Evolutionary conservation across 331 rosid genomes (phyloP), one percentile per base, ranked within the genome.

Genomic region (Pyracantha coccinea): DNA sequence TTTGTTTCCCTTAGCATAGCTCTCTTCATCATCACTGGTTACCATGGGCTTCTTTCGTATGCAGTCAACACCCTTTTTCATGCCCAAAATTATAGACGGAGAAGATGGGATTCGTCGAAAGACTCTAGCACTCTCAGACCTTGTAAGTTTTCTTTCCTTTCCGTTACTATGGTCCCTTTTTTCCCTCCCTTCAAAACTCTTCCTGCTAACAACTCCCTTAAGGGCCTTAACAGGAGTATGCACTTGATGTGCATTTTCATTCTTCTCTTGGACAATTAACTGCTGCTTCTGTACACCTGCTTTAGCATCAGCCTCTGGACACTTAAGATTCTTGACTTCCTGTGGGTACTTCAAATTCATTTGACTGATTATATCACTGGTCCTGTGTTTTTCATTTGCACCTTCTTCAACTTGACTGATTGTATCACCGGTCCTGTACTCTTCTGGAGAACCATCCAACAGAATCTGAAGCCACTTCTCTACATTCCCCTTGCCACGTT

Each of bases 391-490:
- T 71, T 53, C 86, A 66, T 69, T 76, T 75, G 75, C 88, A 23
- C 66, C 64, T 78, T 76, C 10, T 78, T 70, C 74, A 31, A 65
- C 77, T 77, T 84, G 29, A 66, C 73, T 44, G 67, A 86, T 77
- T 55, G 80, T 83, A 59, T 86, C 86, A 63, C 80, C 82, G 68
- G 73, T 75, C 69, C 63, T 61, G 70, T 58, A 45, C 62, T 71
- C 77, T 54, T 79, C 90, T 65, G 80, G 88, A 73, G 79, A 75
- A 71, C 81, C 81, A 66, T 89, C 97, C 64, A 95, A 81, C 82
- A 95, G 93, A 82, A 91, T 80, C 75, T 92, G 90, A 64, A 95
- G 97, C 99, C 99, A 95, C 75, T 90, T 95, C 76, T 95, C 99
- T 20, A 95, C 83, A 73, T 95, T 95, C 69, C 97, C 99, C 86